These are phyloP conservation scores for Dactylonectria macrodidyma DNA, from an alignment of 2,329 filamentous ascomycete species.

Conservation along the genomic window DNA sequence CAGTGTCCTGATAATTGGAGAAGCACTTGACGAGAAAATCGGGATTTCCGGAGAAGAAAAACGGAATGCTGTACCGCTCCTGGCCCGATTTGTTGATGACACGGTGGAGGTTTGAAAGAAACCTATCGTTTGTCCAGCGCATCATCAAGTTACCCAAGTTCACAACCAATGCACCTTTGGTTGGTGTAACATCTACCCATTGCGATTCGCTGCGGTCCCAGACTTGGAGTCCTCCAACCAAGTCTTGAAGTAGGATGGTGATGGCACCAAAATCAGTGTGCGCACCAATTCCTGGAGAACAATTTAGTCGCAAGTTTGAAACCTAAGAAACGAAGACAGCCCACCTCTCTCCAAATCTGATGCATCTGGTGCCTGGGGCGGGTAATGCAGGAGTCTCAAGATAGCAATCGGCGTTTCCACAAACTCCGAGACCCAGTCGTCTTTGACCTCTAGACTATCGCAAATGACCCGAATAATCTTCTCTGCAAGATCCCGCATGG, in stretches of 20 bases:
- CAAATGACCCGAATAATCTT: conserved; percentile 16
- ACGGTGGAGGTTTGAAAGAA: conserved; percentile 64
- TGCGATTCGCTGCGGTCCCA: conserved; percentile 56
- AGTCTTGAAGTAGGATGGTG: conserved; percentile 63
- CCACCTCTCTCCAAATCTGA: conserved; percentile 26
- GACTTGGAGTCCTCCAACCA: conserved; percentile 61
- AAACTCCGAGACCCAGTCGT: conserved; percentile 23
- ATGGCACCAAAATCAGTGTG: conserved; percentile 66
- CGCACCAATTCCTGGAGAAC: conserved; percentile 53
- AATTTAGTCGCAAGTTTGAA: too few species aligned
- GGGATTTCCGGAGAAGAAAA: conserved; percentile 55
- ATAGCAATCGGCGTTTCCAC: conserved; percentile 25
- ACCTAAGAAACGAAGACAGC: too few species aligned
- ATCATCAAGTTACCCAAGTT: conserved; percentile 67
- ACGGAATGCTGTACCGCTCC: conserved; percentile 61
- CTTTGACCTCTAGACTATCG: not conserved
- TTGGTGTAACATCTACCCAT: conserved; percentile 60
- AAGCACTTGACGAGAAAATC: too few species aligned
- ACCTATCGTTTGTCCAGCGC: conserved; percentile 65
- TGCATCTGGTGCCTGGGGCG: conserved; percentile 15
- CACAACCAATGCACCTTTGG: conserved; percentile 63
- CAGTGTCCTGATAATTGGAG: too few species aligned
- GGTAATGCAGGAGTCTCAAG: conserved; percentile 26
- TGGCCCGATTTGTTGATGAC: conserved; percentile 58
- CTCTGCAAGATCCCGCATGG: conserved; percentile 15